Conservation (phyloP, 1,284 basidiomycete species). For the Cronartium ribicola region DNA sequence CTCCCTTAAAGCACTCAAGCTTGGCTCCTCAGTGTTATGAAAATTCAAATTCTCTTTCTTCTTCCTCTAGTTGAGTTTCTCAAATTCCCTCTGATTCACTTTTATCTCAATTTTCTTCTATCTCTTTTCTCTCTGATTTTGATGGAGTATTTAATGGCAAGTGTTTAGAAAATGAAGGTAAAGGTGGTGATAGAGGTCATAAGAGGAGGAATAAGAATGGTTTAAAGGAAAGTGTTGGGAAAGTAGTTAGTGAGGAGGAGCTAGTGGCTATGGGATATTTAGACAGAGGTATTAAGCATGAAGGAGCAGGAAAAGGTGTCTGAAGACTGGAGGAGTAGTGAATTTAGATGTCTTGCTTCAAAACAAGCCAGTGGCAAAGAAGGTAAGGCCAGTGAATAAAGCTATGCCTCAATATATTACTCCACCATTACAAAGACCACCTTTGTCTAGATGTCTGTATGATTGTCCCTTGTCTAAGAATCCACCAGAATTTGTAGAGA, state of each 20-base stretch:
- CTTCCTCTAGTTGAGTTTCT: too few species aligned
- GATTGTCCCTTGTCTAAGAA: not conserved
- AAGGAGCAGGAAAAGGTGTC: not conserved
- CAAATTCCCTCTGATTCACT: too few species aligned
- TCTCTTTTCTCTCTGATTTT: too few species aligned
- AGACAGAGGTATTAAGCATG: not conserved
- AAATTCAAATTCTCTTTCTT: too few species aligned
- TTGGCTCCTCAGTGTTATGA: too few species aligned
- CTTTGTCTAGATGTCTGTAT: slow-evolving; percentile 3
- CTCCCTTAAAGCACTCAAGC: too few species aligned
- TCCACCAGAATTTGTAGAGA: slow-evolving; percentile 6
- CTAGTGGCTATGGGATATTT: not conserved
- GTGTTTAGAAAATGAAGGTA: too few species aligned
- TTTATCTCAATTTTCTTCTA: too few species aligned
- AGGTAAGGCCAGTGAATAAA: slow-evolving; percentile 6
- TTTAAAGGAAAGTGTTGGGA: too few species aligned
- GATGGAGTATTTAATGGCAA: too few species aligned
- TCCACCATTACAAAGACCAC: not conserved
- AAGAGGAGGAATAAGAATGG: too few species aligned
- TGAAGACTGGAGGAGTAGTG: not conserved
- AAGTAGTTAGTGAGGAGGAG: not conserved
- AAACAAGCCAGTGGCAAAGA: slow-evolving; percentile 12
- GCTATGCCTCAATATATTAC: slow-evolving; percentile 8
- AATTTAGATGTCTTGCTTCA: not conserved
- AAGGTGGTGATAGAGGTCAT: too few species aligned